A percentile compares a stretch with the other conserved stretches of the same genome.
Evolutionary conservation across 306 rosid genomes (phyloP).

Genomic region (Luffa aegyptiaca): DNA sequence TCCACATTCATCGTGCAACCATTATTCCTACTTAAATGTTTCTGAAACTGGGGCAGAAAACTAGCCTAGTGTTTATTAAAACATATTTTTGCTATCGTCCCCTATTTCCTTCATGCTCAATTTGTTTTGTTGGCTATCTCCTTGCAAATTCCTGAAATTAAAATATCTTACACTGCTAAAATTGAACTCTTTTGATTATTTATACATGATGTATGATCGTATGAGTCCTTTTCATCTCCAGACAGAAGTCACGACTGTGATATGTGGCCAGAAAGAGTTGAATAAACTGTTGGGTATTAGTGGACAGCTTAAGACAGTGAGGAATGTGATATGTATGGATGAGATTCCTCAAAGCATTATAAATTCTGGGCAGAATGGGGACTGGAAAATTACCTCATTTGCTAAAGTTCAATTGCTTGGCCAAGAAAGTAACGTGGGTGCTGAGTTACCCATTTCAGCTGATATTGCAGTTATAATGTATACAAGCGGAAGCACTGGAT

Average conservation of each 20-base stretch:
- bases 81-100: neutral
- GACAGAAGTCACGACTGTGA: constrained; percentile 88
- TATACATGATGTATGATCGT: neutral
- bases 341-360: constrained; percentile 45
- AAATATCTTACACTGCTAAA: neutral
- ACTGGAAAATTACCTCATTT: constrained; percentile 56
- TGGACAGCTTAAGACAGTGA: constrained; percentile 75
- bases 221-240: constrained; percentile 21
- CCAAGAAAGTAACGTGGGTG: constrained; percentile 42
- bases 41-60: neutral
- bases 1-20: neutral
- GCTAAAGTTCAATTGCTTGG: constrained; percentile 63
- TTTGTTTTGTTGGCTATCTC: constrained; percentile 1
- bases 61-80: neutral
- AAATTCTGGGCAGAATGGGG: constrained; percentile 27
- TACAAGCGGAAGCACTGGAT: constrained; percentile 98
- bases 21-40: neutral
- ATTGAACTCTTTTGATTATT: neutral
- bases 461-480: constrained; percentile 97
- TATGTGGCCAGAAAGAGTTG: constrained; percentile 85
- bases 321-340: constrained; percentile 73
- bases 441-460: constrained; percentile 71
- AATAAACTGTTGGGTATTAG: constrained; percentile 47
- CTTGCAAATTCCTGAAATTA: neutral
- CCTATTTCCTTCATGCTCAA: neutral